phyloP scores from a whole-genome alignment of 768 basidiomycete species.

The Termitomyces sp. region DNA sequence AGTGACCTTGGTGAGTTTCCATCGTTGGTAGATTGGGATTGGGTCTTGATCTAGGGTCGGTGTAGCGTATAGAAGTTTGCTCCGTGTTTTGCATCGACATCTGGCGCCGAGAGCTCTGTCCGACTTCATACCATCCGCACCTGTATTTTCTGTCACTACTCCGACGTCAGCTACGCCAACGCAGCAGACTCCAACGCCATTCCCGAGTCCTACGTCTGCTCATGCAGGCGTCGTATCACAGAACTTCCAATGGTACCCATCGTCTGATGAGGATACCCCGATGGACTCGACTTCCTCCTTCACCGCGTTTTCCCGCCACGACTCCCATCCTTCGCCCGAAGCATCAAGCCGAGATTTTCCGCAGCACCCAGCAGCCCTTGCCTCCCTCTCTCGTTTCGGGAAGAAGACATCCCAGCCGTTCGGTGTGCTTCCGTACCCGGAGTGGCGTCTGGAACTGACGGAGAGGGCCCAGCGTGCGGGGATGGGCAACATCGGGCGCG shows the following conservation, averaged over 20 bases:
- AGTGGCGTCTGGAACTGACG: constrained; percentile 53
- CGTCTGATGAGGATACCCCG: not conserved
- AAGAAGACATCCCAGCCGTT: constrained; percentile 17
- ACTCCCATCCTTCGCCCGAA: constrained; percentile 3
- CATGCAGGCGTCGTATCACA: not conserved
- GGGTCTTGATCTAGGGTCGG: not conserved
- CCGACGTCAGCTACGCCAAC: constrained; percentile 17
- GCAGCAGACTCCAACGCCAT: constrained; percentile 20
- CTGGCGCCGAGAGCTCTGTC: constrained; percentile 28
- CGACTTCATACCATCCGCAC: constrained; percentile 30
- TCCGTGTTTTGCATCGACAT: constrained; percentile 48
- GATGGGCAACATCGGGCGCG: constrained; percentile 49
- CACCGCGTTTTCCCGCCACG: not conserved
- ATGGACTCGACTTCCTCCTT: not conserved
- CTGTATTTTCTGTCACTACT: constrained; percentile 9
- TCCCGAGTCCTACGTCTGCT: constrained; percentile 19
- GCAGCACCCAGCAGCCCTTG: constrained; percentile 13
- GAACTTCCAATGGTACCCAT: constrained; percentile 5
- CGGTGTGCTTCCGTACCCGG: constrained; percentile 53
- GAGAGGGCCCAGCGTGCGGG: constrained; percentile 51
- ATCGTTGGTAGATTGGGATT: not conserved
- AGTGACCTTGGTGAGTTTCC: constrained; percentile 10
- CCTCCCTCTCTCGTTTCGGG: constrained; percentile 11
- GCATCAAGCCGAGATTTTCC: constrained; percentile 1
- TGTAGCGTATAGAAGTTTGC: constrained; percentile 42